Conservation (phyloP, 345 rosid genomes). For the Psidium guajava region DNA sequence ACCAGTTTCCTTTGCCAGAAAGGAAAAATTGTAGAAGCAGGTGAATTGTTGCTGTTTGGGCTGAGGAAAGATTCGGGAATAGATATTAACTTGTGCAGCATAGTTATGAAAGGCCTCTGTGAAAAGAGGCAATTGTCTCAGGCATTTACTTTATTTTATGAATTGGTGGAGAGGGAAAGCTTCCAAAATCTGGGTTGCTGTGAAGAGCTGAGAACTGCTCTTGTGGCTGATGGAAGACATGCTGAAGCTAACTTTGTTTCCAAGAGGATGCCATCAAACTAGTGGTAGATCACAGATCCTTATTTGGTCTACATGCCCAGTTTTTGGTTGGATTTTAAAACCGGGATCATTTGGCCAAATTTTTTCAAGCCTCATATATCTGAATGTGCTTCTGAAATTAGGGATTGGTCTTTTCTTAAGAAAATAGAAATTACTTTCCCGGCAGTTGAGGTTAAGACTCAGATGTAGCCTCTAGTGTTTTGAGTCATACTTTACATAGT, state of each 20-base stretch:
- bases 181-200: conserved; percentile 40
- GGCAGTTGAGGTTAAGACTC: background rate
- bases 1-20: conserved; percentile 35
- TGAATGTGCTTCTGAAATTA: background rate
- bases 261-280: conserved; percentile 36
- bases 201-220: conserved; percentile 35
- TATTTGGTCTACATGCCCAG: background rate
- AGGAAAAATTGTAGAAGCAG: conserved; percentile 39
- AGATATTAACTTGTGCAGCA: conserved; percentile 24
- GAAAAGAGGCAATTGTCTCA: conserved; percentile 35
- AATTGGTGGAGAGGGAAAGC: conserved; percentile 51
- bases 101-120: conserved; percentile 55
- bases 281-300: background rate
- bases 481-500: background rate
- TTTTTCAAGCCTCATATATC: background rate
- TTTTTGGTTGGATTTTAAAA: background rate
- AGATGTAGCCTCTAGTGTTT: background rate
- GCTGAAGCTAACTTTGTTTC: conserved; percentile 50
- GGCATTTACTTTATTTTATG: conserved; percentile 57
- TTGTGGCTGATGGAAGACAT: conserved; percentile 35
- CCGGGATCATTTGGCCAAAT: background rate
- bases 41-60: conserved; percentile 40
- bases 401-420: background rate
- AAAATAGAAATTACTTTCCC: background rate
- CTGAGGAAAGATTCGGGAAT: conserved; percentile 42